Evolutionary conservation across 208 protist genomes (phyloP).

Genomic region (Tritrichomonas musculus): DNA sequence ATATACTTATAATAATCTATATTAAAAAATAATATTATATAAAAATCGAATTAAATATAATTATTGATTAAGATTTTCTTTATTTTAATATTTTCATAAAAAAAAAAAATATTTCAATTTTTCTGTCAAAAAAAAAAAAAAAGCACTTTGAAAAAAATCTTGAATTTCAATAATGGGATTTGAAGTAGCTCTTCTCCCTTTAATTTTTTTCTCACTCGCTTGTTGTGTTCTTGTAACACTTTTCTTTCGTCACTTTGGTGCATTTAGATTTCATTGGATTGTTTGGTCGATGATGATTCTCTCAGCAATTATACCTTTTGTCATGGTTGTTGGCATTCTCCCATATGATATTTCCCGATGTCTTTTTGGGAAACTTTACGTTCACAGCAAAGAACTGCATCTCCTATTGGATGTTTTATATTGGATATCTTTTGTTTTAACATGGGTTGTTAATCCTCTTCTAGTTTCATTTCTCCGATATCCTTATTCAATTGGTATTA

Average conservation of each 20-base stretch:
- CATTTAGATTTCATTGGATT: background rate
- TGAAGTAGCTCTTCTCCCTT: too few species aligned
- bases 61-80: too few species aligned
- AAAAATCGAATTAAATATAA: too few species aligned
- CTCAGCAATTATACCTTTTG: background rate
- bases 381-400: background rate
- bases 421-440: slow-evolving; percentile 24
- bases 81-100: too few species aligned
- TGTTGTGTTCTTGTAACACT: background rate
- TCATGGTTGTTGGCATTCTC: background rate
- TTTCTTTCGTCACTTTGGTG: background rate
- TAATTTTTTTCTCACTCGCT: too few species aligned
- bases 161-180: too few species aligned
- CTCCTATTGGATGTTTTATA: background rate
- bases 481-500: background rate
- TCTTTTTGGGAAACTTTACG: background rate
- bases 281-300: background rate
- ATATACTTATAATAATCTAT: too few species aligned
- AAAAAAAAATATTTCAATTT: too few species aligned
- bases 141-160: too few species aligned
- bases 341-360: background rate
- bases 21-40: too few species aligned
- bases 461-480: background rate
- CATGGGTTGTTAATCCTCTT: background rate
- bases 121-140: too few species aligned